phyloP scores from a whole-genome alignment of 2,329 filamentous ascomycete species.

The Colletotrichum ledebouriae region DNA sequence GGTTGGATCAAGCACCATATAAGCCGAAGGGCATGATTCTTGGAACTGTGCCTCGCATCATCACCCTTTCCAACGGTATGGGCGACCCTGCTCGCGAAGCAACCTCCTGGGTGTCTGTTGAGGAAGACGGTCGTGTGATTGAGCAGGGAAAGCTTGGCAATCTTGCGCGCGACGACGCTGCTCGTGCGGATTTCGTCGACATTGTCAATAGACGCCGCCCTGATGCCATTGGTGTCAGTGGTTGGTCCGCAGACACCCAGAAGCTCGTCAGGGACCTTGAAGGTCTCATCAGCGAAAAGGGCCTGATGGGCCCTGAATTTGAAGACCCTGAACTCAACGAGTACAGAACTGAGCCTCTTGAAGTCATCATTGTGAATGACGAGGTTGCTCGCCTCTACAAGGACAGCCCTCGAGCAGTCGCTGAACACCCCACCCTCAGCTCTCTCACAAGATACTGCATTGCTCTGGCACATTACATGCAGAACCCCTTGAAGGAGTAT shows the following conservation, averaged over 20 bases:
- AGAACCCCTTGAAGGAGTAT: slow-evolving; percentile 97
- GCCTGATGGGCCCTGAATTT: slow-evolving; percentile 84
- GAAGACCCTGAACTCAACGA: slow-evolving; percentile 83
- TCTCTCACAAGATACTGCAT: slow-evolving; percentile 90
- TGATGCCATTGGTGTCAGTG: slow-evolving; percentile 91
- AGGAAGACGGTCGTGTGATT: slow-evolving; percentile 89
- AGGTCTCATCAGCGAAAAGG: slow-evolving; percentile 81
- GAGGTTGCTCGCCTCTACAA: slow-evolving; percentile 98
- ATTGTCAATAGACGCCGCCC: slow-evolving; percentile 84
- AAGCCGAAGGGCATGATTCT: slow-evolving; percentile 94
- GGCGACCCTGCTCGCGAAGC: slow-evolving; percentile 81
- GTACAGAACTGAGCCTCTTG: slow-evolving; percentile 82
- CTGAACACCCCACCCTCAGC: slow-evolving; percentile 84
- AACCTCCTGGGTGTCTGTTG: slow-evolving; percentile 91
- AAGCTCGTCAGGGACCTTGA: slow-evolving; percentile 86
- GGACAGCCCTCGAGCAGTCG: slow-evolving; percentile 82
- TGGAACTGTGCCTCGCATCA: slow-evolving; percentile 87
- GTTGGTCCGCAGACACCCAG: slow-evolving; percentile 88
- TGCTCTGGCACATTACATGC: slow-evolving; percentile 89
- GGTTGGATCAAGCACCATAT: slow-evolving; percentile 94
- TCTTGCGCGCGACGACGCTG: slow-evolving; percentile 77
- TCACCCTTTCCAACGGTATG: slow-evolving; percentile 88
- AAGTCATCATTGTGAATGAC: slow-evolving; percentile 93
- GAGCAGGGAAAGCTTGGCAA: slow-evolving; percentile 92
- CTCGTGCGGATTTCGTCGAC: slow-evolving; percentile 79